Base-by-base conservation (phyloP, 495 filamentous ascomycete species). In the Hypomontagnella submonticulosa region DNA sequence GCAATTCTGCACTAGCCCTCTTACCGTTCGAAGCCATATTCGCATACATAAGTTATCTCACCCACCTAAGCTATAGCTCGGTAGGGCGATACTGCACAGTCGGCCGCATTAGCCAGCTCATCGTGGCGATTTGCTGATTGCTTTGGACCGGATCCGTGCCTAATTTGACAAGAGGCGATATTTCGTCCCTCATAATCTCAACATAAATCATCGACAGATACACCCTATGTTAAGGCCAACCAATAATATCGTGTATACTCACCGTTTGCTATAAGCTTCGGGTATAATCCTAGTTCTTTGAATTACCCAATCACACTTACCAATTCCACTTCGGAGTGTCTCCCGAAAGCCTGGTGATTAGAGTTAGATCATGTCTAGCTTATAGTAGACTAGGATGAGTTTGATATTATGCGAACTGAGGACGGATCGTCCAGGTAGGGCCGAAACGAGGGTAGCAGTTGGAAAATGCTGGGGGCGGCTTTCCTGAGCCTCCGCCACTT, bases 141-240 rank as follows among this genome's bases (percentile, higher is more conserved):
- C 6, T 42, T 27, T 36, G 30, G 42, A 10, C 42, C 11, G 15
- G 13, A 12, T 9, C 49, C 40, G 34, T 43, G 52, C 13, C 38
- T 19, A 12, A 30, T 20, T 46, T 33, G 33, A 8, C n/a, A 15
- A 15, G 34, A 50, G 10, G 13, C 47, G 27, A 27, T n/a, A n/a
- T 34, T 18, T 42, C 36, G 10, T 19, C 16, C 47, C 43, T 40
- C 19, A 16, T 4, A 16, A 33, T 12, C 18, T 23, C 37, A 61
- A 12, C 18, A 36, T 20, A 8, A n/a, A 18, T n/a, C 16, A 47
- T 27, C 23, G 23, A 27, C 6, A 3, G 23, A 27, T 27, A 27
- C 30, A 63, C 57, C 51, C 52, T 63, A 30, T 32, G 30, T 63
- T 32, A 42, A 57, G 58, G 58, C 58, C 58, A 55, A 41, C 41